Percentiles rank a stretch among this genome's conserved stretches.
These are phyloP conservation scores for Lepiota brunneoincarnata DNA, from an alignment of 768 basidiomycete genomes.

Conservation along the genomic window DNA sequence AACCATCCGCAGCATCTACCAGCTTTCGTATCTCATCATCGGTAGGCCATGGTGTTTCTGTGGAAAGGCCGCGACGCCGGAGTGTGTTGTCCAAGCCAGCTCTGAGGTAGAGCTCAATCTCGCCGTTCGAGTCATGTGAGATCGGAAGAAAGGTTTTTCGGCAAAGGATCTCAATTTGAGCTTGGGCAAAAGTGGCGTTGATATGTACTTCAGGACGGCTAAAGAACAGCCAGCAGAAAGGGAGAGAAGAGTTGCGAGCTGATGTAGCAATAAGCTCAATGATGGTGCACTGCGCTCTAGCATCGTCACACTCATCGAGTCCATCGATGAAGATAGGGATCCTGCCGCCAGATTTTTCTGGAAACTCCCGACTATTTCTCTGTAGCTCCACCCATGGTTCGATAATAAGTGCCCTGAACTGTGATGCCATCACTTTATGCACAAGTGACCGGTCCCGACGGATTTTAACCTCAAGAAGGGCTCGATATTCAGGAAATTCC, in stretches of 20 bases:
- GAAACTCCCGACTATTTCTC: background rate
- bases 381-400: background rate
- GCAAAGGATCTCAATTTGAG: background rate
- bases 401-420: background rate
- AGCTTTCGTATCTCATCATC: constrained; percentile 5
- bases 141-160: background rate
- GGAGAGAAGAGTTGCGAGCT: background rate
- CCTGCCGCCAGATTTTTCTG: background rate
- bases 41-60: constrained; percentile 11
- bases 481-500: background rate
- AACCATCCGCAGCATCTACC: constrained; percentile 18
- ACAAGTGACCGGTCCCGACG: background rate
- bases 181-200: background rate
- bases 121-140: background rate
- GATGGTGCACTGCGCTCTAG: background rate
- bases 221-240: constrained; percentile 3
- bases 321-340: background rate
- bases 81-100: constrained; percentile 2
- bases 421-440: background rate
- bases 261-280: background rate
- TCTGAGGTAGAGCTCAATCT: constrained; percentile 10
- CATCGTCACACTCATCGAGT: background rate
- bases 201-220: constrained; percentile 4
- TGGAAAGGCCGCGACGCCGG: background rate
- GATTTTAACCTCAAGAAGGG: background rate